Percentiles rank a stretch among this genome's conserved stretches.
Conservation (phyloP, 225 moss, liverwort and hornwort genomes). For the Straminergon stramineum region DNA sequence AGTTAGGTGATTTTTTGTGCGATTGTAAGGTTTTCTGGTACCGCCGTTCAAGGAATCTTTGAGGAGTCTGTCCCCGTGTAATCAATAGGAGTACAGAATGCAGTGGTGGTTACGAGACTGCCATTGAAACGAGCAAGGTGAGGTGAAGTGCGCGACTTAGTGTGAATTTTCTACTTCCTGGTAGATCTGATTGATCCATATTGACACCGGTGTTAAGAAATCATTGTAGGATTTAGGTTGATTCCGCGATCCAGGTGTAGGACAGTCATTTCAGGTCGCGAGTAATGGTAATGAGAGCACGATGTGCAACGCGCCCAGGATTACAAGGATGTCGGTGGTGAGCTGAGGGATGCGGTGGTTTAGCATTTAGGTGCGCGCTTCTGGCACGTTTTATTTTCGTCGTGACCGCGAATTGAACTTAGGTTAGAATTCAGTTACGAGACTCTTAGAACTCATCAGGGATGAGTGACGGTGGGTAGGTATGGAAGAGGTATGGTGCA, state of each 20-base stretch:
- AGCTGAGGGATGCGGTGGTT: background rate
- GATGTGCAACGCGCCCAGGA: background rate
- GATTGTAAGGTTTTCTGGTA: background rate
- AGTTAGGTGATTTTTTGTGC: background rate
- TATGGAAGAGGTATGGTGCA: background rate
- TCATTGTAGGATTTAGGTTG: background rate
- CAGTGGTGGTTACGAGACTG: background rate
- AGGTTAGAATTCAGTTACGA: background rate
- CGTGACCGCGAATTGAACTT: background rate
- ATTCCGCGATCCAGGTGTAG: background rate
- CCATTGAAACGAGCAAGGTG: background rate
- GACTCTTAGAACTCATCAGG: background rate
- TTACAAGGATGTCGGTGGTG: background rate
- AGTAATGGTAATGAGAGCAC: background rate
- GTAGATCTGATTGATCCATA: background rate
- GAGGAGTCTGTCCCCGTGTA: background rate
- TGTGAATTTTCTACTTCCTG: background rate
- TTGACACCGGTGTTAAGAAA: background rate
- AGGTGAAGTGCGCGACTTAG: background rate
- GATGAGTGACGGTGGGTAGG: conserved; percentile 2
- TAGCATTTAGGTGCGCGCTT: background rate
- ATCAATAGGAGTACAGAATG: background rate
- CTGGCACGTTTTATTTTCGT: background rate
- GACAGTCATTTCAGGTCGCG: background rate
- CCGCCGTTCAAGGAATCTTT: background rate